Conservation (phyloP, 2,329 filamentous ascomycete genomes). For the Curvularia verruculosa region DNA sequence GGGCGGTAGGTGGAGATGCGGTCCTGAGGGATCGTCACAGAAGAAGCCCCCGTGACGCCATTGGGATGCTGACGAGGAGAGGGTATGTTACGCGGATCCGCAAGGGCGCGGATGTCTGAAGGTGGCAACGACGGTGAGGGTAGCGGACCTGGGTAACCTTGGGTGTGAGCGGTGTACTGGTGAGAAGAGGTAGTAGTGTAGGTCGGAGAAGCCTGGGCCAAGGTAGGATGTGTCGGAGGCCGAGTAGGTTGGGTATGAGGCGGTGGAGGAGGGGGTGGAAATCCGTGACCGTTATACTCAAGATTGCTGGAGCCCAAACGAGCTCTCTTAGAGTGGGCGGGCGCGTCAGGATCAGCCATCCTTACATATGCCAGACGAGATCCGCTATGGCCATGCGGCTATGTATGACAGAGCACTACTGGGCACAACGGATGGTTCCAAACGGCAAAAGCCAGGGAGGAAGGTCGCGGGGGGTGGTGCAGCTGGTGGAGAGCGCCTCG, state of each 20-base stretch:
- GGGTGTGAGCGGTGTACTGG: conserved; percentile 29
- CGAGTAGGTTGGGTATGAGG: conserved; percentile 40
- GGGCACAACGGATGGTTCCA: conserved; percentile 27
- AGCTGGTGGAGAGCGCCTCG: conserved; percentile 37
- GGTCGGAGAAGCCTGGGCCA: conserved; percentile 40
- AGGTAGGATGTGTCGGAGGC: conserved; percentile 39
- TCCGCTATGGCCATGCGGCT: conserved; percentile 51
- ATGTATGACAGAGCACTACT: conserved; percentile 33
- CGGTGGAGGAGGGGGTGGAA: conserved; percentile 41
- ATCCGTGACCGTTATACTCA: conserved; percentile 43
- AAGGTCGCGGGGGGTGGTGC: conserved; percentile 27
- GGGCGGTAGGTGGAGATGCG: conserved; percentile 41
- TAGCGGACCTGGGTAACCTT: conserved; percentile 31
- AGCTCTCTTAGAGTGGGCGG: conserved; percentile 44
- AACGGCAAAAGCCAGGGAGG: conserved; percentile 36
- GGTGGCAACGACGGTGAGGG: conserved; percentile 43
- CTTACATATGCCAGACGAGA: conserved; percentile 44
- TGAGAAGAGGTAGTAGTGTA: conserved; percentile 31
- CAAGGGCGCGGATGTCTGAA: conserved; percentile 42
- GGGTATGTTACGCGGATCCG: conserved; percentile 42
- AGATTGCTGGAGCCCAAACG: conserved; percentile 48
- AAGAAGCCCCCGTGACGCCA: conserved; percentile 40
- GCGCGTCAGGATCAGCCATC: conserved; percentile 50
- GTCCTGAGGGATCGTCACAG: conserved; percentile 45
- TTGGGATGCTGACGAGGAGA: conserved; percentile 45